These are phyloP conservation scores for Marsdenia floribunda DNA, from an alignment of 257 asterid species.

Conservation along the genomic window DNA sequence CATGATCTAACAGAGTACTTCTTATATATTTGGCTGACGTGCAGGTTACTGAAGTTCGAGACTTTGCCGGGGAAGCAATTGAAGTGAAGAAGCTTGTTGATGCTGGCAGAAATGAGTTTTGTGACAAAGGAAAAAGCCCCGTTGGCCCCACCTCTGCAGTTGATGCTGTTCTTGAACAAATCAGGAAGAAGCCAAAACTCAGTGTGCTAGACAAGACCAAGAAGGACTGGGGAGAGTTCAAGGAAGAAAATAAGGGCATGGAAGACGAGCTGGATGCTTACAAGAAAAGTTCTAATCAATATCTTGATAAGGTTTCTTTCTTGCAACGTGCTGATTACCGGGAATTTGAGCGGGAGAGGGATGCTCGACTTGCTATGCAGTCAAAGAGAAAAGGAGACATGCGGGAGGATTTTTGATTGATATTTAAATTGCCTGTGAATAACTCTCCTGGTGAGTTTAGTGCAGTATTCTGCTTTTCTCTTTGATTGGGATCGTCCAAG, in stretches of 20 bases:
- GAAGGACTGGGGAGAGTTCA: conserved; percentile 96
- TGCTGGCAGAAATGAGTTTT: conserved; percentile 48
- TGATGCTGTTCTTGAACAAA: conserved; percentile 86
- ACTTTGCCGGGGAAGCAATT: conserved; percentile 87
- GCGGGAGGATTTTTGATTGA: conserved; percentile 60
- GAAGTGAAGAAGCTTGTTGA: conserved; percentile 82
- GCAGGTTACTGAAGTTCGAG: conserved; percentile 78
- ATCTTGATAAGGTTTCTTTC: conserved; percentile 81
- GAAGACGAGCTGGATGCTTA: conserved; percentile 90
- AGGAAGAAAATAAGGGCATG: conserved; percentile 76
- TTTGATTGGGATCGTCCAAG: background rate
- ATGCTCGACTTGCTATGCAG: conserved; percentile 75
- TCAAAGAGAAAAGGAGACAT: conserved; percentile 77
- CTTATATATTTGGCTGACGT: conserved; percentile 2
- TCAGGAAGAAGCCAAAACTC: conserved; percentile 82
- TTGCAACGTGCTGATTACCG: conserved; percentile 83
- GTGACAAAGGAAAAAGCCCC: conserved; percentile 59
- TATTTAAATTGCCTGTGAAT: background rate
- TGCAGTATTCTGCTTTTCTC: background rate
- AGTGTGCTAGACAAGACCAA: conserved; percentile 94
- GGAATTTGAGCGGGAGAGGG: conserved; percentile 90
- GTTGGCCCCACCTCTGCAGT: conserved; percentile 69
- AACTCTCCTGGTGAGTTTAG: background rate
- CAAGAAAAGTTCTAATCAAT: conserved; percentile 90
- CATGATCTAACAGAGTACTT: background rate